phyloP scores from a whole-genome alignment of 2,329 filamentous ascomycete genomes.

The Colletotrichum australisinense region DNA sequence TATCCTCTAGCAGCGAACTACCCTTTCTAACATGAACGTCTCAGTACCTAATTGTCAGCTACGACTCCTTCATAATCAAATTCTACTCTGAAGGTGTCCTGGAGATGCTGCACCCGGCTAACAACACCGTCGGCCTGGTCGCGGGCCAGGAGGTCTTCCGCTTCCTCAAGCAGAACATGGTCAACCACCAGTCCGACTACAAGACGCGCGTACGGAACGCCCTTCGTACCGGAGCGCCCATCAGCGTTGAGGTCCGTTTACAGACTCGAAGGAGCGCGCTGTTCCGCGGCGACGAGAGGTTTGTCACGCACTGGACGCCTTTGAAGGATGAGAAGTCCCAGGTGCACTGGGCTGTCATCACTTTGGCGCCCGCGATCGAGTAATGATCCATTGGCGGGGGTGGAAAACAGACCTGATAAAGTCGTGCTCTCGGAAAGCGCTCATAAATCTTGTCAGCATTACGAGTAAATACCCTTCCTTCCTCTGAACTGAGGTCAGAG shows the following conservation, averaged over 20 bases:
- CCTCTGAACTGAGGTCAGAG: too few relatives aligned
- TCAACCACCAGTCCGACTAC: slow-evolving; percentile 39
- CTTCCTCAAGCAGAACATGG: slow-evolving; percentile 42
- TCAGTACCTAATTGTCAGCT: slow-evolving; percentile 40
- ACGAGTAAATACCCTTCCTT: too few relatives aligned
- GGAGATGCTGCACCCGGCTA: slow-evolving; percentile 40
- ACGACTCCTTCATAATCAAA: slow-evolving; percentile 39
- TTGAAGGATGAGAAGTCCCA: slow-evolving; percentile 34
- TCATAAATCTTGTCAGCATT: too few relatives aligned
- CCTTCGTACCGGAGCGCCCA: slow-evolving; percentile 44
- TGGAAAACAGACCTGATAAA: too few relatives aligned
- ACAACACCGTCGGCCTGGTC: slow-evolving; percentile 38
- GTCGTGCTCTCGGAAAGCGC: too few relatives aligned
- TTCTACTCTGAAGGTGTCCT: slow-evolving; percentile 42
- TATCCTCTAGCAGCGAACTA: too few relatives aligned
- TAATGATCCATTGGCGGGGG: background rate
- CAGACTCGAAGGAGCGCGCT: slow-evolving; percentile 41
- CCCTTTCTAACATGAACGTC: background rate
- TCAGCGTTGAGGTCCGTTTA: slow-evolving; percentile 42
- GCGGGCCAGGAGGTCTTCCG: slow-evolving; percentile 41
- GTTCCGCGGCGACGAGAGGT: slow-evolving; percentile 39
- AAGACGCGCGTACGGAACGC: slow-evolving; percentile 38
- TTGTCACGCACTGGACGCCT: slow-evolving; percentile 37
- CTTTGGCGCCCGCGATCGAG: slow-evolving; percentile 29
- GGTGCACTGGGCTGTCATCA: slow-evolving; percentile 32